phyloP scores from a whole-genome alignment of 2,329 filamentous ascomycete species.

The Neurospora sp. region DNA sequence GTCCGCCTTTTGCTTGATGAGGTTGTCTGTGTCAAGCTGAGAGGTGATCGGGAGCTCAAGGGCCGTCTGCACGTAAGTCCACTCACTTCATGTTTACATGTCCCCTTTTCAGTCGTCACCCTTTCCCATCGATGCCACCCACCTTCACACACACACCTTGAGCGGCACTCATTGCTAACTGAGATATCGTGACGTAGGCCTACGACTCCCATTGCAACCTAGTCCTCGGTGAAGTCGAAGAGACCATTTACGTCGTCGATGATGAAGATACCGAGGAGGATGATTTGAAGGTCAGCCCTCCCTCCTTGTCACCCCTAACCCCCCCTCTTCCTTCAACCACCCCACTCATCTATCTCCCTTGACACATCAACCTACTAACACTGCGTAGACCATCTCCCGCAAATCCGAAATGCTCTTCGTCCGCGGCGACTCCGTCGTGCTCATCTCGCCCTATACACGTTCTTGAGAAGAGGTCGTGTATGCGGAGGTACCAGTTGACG shows the following conservation, averaged over 20 bases:
- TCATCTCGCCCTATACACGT: slow-evolving; percentile 20
- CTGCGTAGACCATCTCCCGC: slow-evolving; percentile 67
- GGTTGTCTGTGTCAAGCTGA: slow-evolving; percentile 91
- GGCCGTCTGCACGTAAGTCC: slow-evolving; percentile 78
- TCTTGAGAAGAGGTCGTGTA: slow-evolving; percentile 3
- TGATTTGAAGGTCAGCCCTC: slow-evolving; percentile 54
- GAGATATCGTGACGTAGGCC: slow-evolving; percentile 47
- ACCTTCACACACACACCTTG: not conserved
- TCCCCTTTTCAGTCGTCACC: slow-evolving; percentile 3
- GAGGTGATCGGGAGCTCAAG: slow-evolving; percentile 91
- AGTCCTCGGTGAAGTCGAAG: slow-evolving; percentile 90
- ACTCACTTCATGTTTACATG: not conserved
- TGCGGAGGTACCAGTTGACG: not conserved
- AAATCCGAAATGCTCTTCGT: slow-evolving; percentile 99
- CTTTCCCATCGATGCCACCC: not conserved
- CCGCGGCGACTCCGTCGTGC: slow-evolving; percentile 22
- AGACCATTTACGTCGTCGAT: slow-evolving; percentile 90
- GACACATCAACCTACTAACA: slow-evolving; percentile 25
- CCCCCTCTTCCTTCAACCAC: not conserved
- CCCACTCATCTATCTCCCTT: not conserved
- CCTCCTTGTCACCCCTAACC: not conserved
- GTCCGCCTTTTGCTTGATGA: slow-evolving; percentile 92
- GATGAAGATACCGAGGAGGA: slow-evolving; percentile 69
- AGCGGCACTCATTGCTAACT: not conserved
- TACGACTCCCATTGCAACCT: slow-evolving; percentile 99